phyloP scores from a whole-genome alignment of 2,329 filamentous ascomycete species.

The Fusarium chaquense region DNA sequence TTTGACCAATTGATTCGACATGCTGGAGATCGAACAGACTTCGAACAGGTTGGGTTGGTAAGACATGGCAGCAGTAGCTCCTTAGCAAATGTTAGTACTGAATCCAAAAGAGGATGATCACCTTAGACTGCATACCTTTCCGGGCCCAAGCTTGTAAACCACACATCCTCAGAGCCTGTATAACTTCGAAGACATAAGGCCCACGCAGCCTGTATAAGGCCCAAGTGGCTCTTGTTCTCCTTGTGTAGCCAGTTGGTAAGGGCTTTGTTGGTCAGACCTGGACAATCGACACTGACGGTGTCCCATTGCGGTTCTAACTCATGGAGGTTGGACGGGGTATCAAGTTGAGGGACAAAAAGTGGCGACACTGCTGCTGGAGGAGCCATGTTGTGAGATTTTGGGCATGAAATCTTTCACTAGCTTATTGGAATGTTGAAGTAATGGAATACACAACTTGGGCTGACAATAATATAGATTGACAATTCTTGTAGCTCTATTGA shows the following conservation, averaged over 20 bases:
- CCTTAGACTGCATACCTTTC: neutral
- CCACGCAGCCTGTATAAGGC: conserved; percentile 1
- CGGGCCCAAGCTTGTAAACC: neutral
- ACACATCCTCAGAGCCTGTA: conserved; percentile 10
- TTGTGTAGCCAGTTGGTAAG: neutral
- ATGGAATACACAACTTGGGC: neutral
- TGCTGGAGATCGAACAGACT: neutral
- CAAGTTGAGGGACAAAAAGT: neutral
- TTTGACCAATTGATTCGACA: neutral
- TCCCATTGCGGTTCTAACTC: neutral
- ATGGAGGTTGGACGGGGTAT: neutral
- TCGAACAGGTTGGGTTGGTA: neutral
- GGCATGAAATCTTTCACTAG: neutral
- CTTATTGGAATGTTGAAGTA: neutral
- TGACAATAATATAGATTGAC: neutral
- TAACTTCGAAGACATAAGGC: conserved; percentile 1
- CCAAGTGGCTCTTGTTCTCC: neutral
- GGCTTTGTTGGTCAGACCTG: neutral
- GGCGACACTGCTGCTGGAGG: neutral
- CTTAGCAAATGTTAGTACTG: neutral
- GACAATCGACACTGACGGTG: neutral
- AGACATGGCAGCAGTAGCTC: neutral
- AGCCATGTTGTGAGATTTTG: neutral
- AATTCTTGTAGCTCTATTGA: neutral
- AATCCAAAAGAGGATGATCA: neutral